Base-by-base conservation (phyloP, 768 basidiomycete species). In the Tulasnella sp. region DNA sequence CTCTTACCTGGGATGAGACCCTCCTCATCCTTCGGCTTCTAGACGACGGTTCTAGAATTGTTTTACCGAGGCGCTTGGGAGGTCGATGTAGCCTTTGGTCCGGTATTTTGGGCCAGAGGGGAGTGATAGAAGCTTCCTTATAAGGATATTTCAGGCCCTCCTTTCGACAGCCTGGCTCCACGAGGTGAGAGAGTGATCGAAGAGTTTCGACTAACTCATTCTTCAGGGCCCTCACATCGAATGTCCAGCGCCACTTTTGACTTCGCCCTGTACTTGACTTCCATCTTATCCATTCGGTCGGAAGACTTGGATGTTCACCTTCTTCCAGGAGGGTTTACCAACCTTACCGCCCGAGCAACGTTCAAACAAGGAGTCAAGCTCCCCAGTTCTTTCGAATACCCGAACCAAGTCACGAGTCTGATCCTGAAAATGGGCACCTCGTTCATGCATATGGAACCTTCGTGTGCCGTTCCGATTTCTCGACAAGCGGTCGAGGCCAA, bases 401-500 rank as follows among this genome's bases (percentile, higher is more conserved):
- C 74, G 22, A 34, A 37, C 6, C 64, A 9, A 37, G n/a, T 75
- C n/a, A n/a, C 34, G 5, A 75, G 74, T 22, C 41, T 48, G 22
- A 75, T 75, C 37, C 74, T 75, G 12, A 75, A 75, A 42, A 42
- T 42, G 40, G 74, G 31, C 3, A 48, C 31, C 14, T 37, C 74
- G 24, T 75, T 75, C 74, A 75, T 75, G 74, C 41, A n/a, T 42
- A 40, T 40, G n/a, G n/a, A 40, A 16, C 74, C 74, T 42, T 42
- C 40, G 7, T 42, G n/a, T n/a, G 22, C 31, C 12, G 74, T 75
- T 28, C 46, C 74, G 74, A 75, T 75, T 14, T 42, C 40, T 48
- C 31, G 74, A 9, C 74, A 75, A 48, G 40, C 31, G 34, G 74
- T 75, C 74, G 74, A 75, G 22, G 74, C 74, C 16, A 75, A 22